These are phyloP conservation scores for Blastosporella zonata DNA, from an alignment of 1,284 basidiomycete genomes.

Conservation along the genomic window DNA sequence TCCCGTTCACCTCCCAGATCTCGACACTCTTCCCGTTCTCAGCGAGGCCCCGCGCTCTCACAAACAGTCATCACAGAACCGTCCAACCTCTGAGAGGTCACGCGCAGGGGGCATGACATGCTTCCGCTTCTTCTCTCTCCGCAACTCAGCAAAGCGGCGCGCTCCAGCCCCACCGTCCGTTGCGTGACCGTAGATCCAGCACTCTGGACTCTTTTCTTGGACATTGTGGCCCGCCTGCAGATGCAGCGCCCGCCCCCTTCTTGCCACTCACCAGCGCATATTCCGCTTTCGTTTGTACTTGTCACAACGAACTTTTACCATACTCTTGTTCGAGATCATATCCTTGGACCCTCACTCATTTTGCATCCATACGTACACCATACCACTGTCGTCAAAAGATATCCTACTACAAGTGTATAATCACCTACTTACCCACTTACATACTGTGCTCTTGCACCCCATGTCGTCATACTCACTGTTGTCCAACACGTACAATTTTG, in stretches of 20 bases:
- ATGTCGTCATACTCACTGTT: too few relatives aligned
- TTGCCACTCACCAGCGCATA: not conserved
- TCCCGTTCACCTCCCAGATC: conserved; percentile 27
- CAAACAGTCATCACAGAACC: conserved; percentile 6
- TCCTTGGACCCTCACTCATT: not conserved
- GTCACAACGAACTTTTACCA: not conserved
- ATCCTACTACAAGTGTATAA: not conserved
- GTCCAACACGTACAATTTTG: not conserved
- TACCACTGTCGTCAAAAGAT: not conserved
- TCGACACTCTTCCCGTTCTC: conserved; percentile 19
- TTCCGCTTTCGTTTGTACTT: too few relatives aligned
- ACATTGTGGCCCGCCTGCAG: not conserved
- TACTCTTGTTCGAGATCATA: not conserved
- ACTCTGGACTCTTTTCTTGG: conserved; percentile 5
- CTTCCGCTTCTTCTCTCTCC: conserved; percentile 34
- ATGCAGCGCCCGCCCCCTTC: not conserved
- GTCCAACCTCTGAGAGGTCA: conserved; percentile 24
- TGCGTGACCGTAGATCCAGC: conserved; percentile 16
- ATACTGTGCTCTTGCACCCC: not conserved
- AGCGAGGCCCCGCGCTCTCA: conserved; percentile 11
- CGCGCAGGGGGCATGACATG: conserved; percentile 35
- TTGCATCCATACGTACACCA: not conserved
- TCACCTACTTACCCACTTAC: not conserved
- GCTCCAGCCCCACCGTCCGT: conserved; percentile 10
- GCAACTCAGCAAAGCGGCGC: conserved; percentile 24